These are phyloP conservation scores for Oemleria cerasiformis DNA, from an alignment of 306 rosid genomes.

Conservation along the genomic window DNA sequence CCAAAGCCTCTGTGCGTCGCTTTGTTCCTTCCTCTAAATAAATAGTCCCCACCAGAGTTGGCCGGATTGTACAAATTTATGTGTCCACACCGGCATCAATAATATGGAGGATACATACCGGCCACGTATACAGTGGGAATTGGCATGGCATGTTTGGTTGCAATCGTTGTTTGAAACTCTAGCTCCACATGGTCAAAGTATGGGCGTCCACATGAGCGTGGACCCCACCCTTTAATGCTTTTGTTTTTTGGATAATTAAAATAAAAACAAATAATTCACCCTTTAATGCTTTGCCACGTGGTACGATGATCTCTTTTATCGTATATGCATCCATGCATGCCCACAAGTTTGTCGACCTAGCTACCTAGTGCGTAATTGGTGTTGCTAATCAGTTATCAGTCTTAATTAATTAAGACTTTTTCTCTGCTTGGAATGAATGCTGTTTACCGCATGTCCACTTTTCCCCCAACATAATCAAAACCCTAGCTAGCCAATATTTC, in stretches of 20 bases:
- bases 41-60: too few relatives aligned
- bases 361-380: too few relatives aligned
- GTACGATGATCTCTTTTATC: neutral
- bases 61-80: too few relatives aligned
- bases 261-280: too few relatives aligned
- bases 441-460: neutral
- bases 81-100: too few relatives aligned
- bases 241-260: too few relatives aligned
- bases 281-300: slow-evolving; percentile 41
- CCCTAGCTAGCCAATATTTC: neutral
- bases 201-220: slow-evolving; percentile 32
- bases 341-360: too few relatives aligned
- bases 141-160: slow-evolving; percentile 16
- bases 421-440: neutral
- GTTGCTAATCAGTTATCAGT: too few relatives aligned
- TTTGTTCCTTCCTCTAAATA: too few relatives aligned
- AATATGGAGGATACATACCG: too few relatives aligned
- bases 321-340: neutral
- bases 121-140: too few relatives aligned
- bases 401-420: neutral
- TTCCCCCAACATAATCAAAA: neutral
- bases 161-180: slow-evolving; percentile 16
- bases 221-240: slow-evolving; percentile 15
- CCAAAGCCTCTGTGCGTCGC: too few relatives aligned
- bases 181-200: slow-evolving; percentile 22